Conservation (phyloP, 2,329 filamentous ascomycete genomes). For the Fonsecaea multimorphosa region DNA sequence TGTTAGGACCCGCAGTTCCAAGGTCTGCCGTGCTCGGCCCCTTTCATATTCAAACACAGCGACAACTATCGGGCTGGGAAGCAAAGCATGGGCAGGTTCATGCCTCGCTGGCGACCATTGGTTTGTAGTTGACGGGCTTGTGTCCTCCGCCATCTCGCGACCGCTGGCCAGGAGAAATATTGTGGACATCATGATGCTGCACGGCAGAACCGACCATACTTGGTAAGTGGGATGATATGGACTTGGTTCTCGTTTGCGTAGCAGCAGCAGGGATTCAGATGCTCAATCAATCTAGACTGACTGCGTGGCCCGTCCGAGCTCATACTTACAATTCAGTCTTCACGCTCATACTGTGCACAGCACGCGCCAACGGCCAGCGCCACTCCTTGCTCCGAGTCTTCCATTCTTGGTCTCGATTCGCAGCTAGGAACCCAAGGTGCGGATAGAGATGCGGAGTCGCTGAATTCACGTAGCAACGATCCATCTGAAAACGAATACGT, state of each 20-base stretch:
- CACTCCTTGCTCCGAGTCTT: too few relatives aligned
- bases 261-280: background rate
- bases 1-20: too few relatives aligned
- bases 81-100: background rate
- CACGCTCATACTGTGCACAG: too few relatives aligned
- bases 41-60: background rate
- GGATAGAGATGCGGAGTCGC: too few relatives aligned
- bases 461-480: too few relatives aligned
- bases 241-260: background rate
- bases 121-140: background rate
- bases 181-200: background rate
- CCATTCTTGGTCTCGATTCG: too few relatives aligned
- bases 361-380: too few relatives aligned
- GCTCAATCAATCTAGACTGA: too few relatives aligned
- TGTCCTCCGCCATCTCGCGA: background rate
- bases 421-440: too few relatives aligned
- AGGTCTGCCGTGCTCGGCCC: background rate
- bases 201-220: background rate
- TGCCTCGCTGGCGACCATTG: background rate
- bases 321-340: too few relatives aligned
- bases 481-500: too few relatives aligned
- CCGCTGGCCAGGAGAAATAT: background rate
- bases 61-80: background rate
- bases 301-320: too few relatives aligned
- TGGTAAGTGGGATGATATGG: background rate